Evolutionary conservation across 2,329 filamentous ascomycete species (phyloP), one percentile per base, ranked within the genome.

Genomic region (Penicillium thymicola): DNA sequence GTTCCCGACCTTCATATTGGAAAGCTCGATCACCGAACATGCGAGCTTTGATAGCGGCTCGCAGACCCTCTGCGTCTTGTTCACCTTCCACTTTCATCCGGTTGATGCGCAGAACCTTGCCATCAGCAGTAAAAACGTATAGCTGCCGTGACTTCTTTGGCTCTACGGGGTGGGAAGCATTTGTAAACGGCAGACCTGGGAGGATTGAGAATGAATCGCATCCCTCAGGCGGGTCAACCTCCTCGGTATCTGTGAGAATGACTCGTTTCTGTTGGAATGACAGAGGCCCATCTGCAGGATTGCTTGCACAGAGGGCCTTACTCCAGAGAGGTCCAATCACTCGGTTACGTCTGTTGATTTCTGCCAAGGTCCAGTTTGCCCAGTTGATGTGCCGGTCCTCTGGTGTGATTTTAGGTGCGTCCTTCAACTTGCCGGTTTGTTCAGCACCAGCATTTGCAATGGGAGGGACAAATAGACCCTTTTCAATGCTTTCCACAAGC

Each of bases 351-450:
- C 81, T 78, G 6, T 76, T 68, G 16, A 92, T 80, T 1, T 84
- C 79, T 3, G 77, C 72, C n/a, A 79, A 75, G 0, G 76, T 75
- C 79, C 84, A 85, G 4, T 66, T 71, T 0, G 62, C 44, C 81
- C 87, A 90, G 59, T 86, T 75, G 8, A 96, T 74, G 57, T 85
- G 81, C 2, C 79, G 76, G 64, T 93, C 85, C 6, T 79, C 74
- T 54, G 87, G 82, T 1, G 75, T 83, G 58, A 96, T 84, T 69
- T 96, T 96, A 1, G 85, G 83, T 1, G 93, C 93, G 66, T 88
- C 82, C 7, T 67, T 71, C 18, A 77, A 59, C 16, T 65, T 30
- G 46, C 67, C 48, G 51, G 67, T 47, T 32, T 64, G 49, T 42
- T 64, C 59, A 30, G 70, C 50, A 52, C 68, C 66, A 18, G 62